phyloP scores from a whole-genome alignment of 495 filamentous ascomycete genomes.

The Penicillium odoratum region DNA sequence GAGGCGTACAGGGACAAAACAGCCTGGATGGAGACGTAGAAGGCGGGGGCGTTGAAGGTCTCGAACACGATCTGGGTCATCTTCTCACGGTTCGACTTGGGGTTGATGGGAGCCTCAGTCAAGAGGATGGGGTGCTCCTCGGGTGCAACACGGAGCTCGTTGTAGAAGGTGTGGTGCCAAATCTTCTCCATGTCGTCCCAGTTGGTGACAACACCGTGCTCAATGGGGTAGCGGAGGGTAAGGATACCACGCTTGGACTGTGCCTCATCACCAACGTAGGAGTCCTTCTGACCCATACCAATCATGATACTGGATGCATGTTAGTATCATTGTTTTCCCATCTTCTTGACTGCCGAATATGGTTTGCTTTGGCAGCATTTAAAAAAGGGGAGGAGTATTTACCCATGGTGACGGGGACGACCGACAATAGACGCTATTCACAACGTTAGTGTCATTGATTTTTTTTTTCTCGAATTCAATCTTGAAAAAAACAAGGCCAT shows the following conservation, averaged over 20 bases:
- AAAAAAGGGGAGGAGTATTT: conserved; percentile 46
- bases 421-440: conserved; percentile 93
- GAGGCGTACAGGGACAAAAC: conserved; percentile 98
- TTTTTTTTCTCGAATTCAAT: not conserved
- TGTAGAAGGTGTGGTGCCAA: conserved; percentile 99
- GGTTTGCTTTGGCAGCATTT: conserved; percentile 15
- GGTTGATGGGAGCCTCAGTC: conserved; percentile 99
- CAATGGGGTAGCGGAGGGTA: conserved; percentile 97
- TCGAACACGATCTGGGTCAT: conserved; percentile 99
- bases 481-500: not conserved
- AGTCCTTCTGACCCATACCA: conserved; percentile 99
- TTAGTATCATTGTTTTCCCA: conserved; percentile 21
- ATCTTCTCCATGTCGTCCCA: conserved; percentile 99
- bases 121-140: conserved; percentile 99
- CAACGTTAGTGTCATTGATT: conserved; percentile 22
- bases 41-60: conserved; percentile 99
- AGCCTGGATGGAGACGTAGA: conserved; percentile 99
- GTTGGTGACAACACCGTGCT: conserved; percentile 99
- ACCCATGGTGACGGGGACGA: conserved; percentile 99
- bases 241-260: conserved; percentile 99
- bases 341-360: not conserved
- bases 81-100: conserved; percentile 99
- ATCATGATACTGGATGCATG: conserved; percentile 88
- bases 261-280: conserved; percentile 99
- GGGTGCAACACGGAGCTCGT: conserved; percentile 98